Evolutionary conservation across 2,329 filamentous ascomycete species (phyloP).

Genomic region (Aphanoascus verrucosus): DNA sequence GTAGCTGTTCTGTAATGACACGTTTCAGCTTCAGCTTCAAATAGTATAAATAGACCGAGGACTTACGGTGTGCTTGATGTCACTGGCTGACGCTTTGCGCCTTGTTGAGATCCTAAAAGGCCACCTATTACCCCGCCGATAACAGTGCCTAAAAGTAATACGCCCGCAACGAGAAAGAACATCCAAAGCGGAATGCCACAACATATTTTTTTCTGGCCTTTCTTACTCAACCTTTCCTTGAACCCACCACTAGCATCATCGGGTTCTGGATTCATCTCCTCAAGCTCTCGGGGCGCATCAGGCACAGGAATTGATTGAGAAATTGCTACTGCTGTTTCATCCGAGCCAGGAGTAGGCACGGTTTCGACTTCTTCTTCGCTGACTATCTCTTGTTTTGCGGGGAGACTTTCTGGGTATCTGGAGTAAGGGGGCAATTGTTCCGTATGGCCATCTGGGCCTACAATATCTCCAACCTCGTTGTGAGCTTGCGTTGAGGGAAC

Average conservation of each 20-base stretch:
- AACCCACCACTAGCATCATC: slow-evolving; percentile 26
- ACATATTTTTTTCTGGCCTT: slow-evolving; percentile 35
- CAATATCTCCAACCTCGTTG: slow-evolving; percentile 75
- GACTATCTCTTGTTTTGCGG: slow-evolving; percentile 42
- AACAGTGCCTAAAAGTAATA: slow-evolving; percentile 41
- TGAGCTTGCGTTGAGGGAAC: slow-evolving; percentile 54
- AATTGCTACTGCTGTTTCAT: slow-evolving; percentile 17
- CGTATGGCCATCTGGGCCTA: slow-evolving; percentile 77
- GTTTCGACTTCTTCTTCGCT: slow-evolving; percentile 26
- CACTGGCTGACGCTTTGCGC: slow-evolving; percentile 15
- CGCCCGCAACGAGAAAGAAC: slow-evolving; percentile 36
- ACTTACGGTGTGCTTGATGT: slow-evolving; percentile 12
- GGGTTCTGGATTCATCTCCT: slow-evolving; percentile 16
- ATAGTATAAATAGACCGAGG: not conserved
- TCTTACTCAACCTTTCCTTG: slow-evolving; percentile 37
- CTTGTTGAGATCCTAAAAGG: slow-evolving; percentile 38
- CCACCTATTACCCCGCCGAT: slow-evolving; percentile 47
- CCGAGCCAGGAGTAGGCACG: slow-evolving; percentile 36
- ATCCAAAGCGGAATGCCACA: slow-evolving; percentile 45
- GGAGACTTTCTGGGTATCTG: slow-evolving; percentile 69
- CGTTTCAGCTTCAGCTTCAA: not conserved
- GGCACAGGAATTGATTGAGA: slow-evolving; percentile 14
- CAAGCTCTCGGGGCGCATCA: not conserved
- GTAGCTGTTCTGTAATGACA: slow-evolving; percentile 13
- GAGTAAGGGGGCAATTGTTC: slow-evolving; percentile 90